Evolutionary conservation across 2,329 filamentous ascomycete genomes (phyloP).

Genomic region (Fusarium nematophilum): DNA sequence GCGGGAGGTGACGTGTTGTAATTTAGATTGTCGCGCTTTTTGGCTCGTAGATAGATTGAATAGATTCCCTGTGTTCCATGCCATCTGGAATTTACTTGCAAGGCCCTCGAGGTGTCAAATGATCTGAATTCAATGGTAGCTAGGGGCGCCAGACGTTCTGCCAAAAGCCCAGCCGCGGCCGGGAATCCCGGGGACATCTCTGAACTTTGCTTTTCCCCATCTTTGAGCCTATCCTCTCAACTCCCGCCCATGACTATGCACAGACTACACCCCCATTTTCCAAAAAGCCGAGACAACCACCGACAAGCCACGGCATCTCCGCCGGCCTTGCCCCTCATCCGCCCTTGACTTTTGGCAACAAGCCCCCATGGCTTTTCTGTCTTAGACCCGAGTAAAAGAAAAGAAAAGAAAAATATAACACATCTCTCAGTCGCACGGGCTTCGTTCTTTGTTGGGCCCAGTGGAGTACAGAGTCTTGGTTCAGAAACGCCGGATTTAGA

Average conservation of each 20-base stretch:
- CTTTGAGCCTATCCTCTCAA: no score
- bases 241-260: no score
- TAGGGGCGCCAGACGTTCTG: slow-evolving; percentile 1
- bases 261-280: no score
- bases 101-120: no score
- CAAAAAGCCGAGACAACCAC: no score
- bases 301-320: background rate
- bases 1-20: no score
- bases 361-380: background rate
- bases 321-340: background rate
- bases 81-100: no score
- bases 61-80: no score
- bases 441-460: background rate
- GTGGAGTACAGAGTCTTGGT: background rate
- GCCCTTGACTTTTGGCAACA: background rate
- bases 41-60: background rate
- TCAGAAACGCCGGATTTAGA: slow-evolving; percentile 16
- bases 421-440: slow-evolving; percentile 8
- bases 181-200: slow-evolving; percentile 10
- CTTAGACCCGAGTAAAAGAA: no score
- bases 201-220: no score
- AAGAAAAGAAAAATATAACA: no score
- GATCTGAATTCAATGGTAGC: no score
- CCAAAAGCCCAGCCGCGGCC: background rate
- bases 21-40: background rate